Evolutionary conservation across 768 basidiomycete species (phyloP), one percentile per base, ranked within the genome.

Genomic region (Termitomyces sp.): DNA sequence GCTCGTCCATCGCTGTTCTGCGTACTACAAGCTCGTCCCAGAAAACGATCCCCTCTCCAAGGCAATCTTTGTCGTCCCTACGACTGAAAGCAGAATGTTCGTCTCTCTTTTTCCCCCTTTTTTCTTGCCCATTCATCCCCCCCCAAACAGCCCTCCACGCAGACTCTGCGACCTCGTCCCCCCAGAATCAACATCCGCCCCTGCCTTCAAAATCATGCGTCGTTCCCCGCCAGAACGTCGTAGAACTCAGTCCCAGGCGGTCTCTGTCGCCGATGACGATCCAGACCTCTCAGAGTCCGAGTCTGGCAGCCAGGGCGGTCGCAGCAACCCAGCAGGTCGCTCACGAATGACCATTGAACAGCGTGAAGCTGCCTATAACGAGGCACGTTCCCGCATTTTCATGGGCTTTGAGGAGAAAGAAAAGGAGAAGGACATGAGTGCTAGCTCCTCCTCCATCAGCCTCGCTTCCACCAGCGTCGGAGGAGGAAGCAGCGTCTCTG

Each of bases 161-260:
- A 78, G 87, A 52, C 76, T 93, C 51, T 78, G 78, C 56, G 91
- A 92, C 47, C 80, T 93, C 22, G 88, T 92, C 8, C 91, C 91
- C 22, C 76, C 82, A 4, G 90, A 91, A 65, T 75, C 81, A 17
- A 70, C 83, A 5, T 66, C 83, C 0, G 85, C 85, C 32, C 89
- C 87, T n/a, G 79, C 90, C 19, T 87, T 93, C 64, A 88, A 92
- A 78, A 93, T 93, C 63, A 93, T 93, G 90, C 83, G 85, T 43
- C 80, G 91, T 62, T 72, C 78, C 21, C 67, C 65, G 14, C 67
- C 70, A n/a, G 83, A 85, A 32, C 30, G 30, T 59, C 80, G 83
- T 52, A 81, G 77, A 51, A 74, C 87, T 3, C 78, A 79, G 57
- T 90, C 88, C n/a, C 86, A 85, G 60, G 75, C 86, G 8, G 83